These are phyloP conservation scores for Carex arenaria DNA, from an alignment of 202 grass and related monocot genomes.

Conservation along the genomic window DNA sequence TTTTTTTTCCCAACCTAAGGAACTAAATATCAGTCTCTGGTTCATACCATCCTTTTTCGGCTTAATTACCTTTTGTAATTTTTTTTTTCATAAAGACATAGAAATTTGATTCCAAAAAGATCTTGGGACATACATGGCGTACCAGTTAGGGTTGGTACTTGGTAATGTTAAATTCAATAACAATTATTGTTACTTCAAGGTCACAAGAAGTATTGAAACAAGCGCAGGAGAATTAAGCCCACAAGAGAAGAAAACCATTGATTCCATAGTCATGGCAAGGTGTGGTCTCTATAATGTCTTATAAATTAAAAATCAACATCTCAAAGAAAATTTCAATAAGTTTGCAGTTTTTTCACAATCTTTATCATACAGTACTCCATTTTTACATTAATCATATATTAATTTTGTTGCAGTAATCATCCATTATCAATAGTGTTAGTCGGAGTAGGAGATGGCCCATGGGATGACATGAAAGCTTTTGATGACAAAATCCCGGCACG, in stretches of 20 bases:
- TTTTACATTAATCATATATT: not conserved
- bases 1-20: not conserved
- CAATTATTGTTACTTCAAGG: constrained; percentile 29
- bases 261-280: constrained; percentile 95
- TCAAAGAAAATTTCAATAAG: not conserved
- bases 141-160: not conserved
- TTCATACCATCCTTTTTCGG: not conserved
- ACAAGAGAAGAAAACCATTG: constrained; percentile 74
- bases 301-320: not conserved
- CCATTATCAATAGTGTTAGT: constrained; percentile 87
- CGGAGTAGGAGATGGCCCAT: constrained; percentile 78
- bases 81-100: not conserved
- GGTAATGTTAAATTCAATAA: not conserved
- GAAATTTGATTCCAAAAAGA: not conserved
- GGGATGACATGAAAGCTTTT: constrained; percentile 92
- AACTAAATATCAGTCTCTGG: not conserved
- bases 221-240: constrained; percentile 53
- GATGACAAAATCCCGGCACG: constrained; percentile 78
- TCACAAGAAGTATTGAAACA: constrained; percentile 72
- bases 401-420: constrained; percentile 40
- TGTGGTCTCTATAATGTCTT: not conserved
- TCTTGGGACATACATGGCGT: not conserved
- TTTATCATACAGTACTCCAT: not conserved
- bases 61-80: not conserved
- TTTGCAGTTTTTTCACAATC: not conserved